Evolutionary conservation across 106 monocot genomes (phyloP), one percentile per base, ranked within the genome.

Genomic region (Dendrobium huoshanense): DNA sequence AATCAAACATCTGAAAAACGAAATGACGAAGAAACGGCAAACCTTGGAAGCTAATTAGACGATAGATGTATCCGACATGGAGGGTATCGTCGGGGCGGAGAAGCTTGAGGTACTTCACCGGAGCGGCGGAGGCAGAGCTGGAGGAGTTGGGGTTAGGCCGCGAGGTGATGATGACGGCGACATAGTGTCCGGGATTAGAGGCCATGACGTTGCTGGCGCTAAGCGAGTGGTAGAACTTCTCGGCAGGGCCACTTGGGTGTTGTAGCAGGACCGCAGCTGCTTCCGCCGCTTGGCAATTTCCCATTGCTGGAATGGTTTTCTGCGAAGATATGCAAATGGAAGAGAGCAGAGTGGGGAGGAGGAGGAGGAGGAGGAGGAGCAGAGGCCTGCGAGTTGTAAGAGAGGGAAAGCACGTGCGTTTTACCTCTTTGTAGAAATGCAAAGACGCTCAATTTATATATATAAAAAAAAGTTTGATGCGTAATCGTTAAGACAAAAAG

Each of bases 251-350:
- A 19, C 84, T 83, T 3, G 88, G 88, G 77, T 89, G 91, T 72
- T 89, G 88, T 7, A 91, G 77, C 80, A 88, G 81, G 77, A 73
- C 83, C 41, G 85, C 43, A 54, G 92, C 89, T 55, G 84, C 85
- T 65, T 92, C 92, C 44, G 82, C 73, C 41, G 83, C 92, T 55
- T 92, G 89, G 44, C 92, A 91, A 45, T 91, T 91, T 61, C 91
- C 91, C 91, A 91, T 91, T 80, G 22, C 51, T 51, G 16, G 51
- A 13, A 13, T 51, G 51, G 51, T 51, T 51, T 51, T 15, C 16
- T 51, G 51, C 51, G 51, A 51, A 13, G 51, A 51, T 1, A 13
- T 51, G 2, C 37, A 37, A 37, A 37, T 37, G 37, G 37, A 37
- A 3, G 37, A 37, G 37, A 37, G 37, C 37, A 37, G 37, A 37